These are phyloP conservation scores for Sarocladium brachiariae DNA, from an alignment of 2,329 filamentous ascomycete species.

Conservation along the genomic window DNA sequence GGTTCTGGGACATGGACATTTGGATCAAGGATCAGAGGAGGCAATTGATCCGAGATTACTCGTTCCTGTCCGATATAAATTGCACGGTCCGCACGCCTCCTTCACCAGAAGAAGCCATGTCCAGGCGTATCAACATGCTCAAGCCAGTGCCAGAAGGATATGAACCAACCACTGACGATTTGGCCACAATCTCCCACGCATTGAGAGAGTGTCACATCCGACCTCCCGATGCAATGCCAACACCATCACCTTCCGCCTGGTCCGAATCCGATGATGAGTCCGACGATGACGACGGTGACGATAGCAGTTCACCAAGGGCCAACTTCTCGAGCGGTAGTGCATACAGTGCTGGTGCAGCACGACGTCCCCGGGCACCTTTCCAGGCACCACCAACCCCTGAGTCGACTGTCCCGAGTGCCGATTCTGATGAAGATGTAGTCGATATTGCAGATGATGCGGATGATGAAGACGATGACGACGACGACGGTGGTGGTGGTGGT, in stretches of 20 bases:
- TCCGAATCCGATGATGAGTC: neutral
- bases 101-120: neutral
- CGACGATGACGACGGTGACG: neutral
- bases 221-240: neutral
- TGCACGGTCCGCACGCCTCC: neutral
- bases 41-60: neutral
- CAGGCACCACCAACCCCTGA: neutral
- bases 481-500: neutral
- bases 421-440: neutral
- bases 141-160: neutral
- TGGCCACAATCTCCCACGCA: neutral
- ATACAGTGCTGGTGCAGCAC: neutral
- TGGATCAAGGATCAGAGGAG: constrained; percentile 10
- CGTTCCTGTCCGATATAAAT: neutral
- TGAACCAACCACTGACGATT: neutral
- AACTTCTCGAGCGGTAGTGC: neutral
- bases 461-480: neutral
- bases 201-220: neutral
- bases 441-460: neutral
- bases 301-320: neutral
- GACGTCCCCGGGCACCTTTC: neutral
- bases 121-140: neutral
- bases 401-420: neutral
- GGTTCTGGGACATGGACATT: constrained; percentile 33
- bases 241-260: neutral